Evolutionary conservation across 257 asterid species (phyloP), one percentile per base, ranked within the genome.

Genomic region (Solanum ahanhuiri): DNA sequence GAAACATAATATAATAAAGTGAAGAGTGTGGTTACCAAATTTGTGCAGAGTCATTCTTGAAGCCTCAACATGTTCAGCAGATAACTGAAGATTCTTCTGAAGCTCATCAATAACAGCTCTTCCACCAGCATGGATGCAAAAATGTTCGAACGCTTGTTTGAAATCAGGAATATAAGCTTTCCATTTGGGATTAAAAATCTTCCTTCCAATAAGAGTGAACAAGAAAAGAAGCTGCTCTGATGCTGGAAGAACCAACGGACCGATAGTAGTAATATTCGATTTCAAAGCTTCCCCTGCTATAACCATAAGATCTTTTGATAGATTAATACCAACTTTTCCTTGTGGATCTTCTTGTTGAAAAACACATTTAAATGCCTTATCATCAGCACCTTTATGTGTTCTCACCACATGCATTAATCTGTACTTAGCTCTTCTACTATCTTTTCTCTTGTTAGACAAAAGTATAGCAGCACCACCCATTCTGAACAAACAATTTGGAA

Each of bases 101-200:
- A 95, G 96, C 89, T 95, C 98, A 82, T 95, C 98, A 84, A 95
- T 95, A 39, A 95, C 98, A 20, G 98, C 98, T 18, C 98, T 64
- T 1, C 98, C 98, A 0, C 98, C 98, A 2, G 98, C 98, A 85
- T 95, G 98, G 77, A 95, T 95, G 72, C 98, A 95, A 70, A 95
- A 95, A 79, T 95, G 98, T 79, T 95, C 98, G 70, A 95, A 93
- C 1, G 98, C 98, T 71, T 90, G 93, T 20, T 94, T 95, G 90
- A 95, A 95, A 41, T 95, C 98, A 0, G 98, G 98, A 3, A 95
- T 95, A 63, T 94, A 95, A 4, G 98, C 94, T 70, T 94, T 95
- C 98, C 98, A 95, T 64, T 91, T 95, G 0, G 98, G 96, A 45
- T 93, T 95, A 84, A 95, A 93, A 5, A 93, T 93, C 39, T 95